phyloP scores from a whole-genome alignment of 306 rosid genomes.

The Hippophae rhamnoides region DNA sequence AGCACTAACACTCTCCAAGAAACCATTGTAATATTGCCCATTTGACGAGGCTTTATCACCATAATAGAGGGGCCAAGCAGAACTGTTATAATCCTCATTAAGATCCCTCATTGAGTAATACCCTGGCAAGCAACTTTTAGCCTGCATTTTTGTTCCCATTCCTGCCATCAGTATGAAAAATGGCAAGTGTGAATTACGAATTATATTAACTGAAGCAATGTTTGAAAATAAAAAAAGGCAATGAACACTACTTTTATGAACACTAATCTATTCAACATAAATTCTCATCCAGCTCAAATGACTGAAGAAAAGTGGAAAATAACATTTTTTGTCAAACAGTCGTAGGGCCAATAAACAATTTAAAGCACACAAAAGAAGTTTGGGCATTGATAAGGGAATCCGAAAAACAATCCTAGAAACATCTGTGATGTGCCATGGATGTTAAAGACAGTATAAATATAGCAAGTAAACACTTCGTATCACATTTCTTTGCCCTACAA shows the following conservation, averaged over 20 bases:
- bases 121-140: slow-evolving; percentile 52
- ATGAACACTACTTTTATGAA: neutral
- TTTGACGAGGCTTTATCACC: slow-evolving; percentile 56
- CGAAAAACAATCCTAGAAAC: no score
- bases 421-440: no score
- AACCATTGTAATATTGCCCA: slow-evolving; percentile 54
- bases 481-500: no score
- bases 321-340: neutral
- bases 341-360: neutral
- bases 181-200: slow-evolving; percentile 3
- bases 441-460: no score
- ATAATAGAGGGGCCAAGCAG: slow-evolving; percentile 68
- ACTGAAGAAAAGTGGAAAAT: neutral
- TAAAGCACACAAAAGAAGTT: no score
- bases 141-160: slow-evolving; percentile 96
- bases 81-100: slow-evolving; percentile 84
- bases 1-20: slow-evolving; percentile 30
- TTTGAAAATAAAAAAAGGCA: neutral
- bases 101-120: slow-evolving; percentile 90
- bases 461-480: no score
- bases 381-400: no score
- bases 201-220: neutral
- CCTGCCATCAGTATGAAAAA: slow-evolving; percentile 40
- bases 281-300: neutral
- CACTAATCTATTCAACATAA: neutral